A percentile compares a stretch with the other conserved stretches of the same genome.
These are phyloP conservation scores for Cystobasidium sp. DNA, from an alignment of 1,284 basidiomycete genomes.

Conservation along the genomic window DNA sequence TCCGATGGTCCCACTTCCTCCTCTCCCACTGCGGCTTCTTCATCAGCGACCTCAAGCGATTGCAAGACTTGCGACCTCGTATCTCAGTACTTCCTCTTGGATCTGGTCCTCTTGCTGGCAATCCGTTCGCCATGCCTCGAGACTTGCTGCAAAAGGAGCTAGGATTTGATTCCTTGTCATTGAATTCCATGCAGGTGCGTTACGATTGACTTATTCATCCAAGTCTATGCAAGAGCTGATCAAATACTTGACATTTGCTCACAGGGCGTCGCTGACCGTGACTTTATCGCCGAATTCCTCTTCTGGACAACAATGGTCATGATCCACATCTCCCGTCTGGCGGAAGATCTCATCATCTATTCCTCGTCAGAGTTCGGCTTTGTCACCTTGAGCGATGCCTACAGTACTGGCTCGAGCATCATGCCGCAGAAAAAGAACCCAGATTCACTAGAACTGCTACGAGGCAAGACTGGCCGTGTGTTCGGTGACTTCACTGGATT, in stretches of 20 bases:
- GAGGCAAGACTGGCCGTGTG: constrained; percentile 91
- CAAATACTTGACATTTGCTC: neutral
- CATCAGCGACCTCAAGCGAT: constrained; percentile 80
- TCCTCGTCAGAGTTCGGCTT: constrained; percentile 97
- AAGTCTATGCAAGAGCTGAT: neutral
- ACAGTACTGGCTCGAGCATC: constrained; percentile 97
- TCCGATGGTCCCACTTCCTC: constrained; percentile 96
- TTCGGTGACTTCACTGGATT: constrained; percentile 99
- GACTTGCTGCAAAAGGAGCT: constrained; percentile 85
- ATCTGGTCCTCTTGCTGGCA: constrained; percentile 92
- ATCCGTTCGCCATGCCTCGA: constrained; percentile 89
- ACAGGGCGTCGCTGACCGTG: constrained; percentile 85
- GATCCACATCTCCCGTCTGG: constrained; percentile 90
- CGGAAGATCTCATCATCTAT: constrained; percentile 96
- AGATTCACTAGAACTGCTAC: constrained; percentile 89
- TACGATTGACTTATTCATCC: neutral
- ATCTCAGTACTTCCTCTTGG: constrained; percentile 92
- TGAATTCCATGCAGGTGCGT: constrained; percentile 80
- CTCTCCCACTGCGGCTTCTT: constrained; percentile 95
- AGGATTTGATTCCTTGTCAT: constrained; percentile 78
- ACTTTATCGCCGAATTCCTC: constrained; percentile 95
- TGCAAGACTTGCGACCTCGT: constrained; percentile 78
- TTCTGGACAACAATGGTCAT: constrained; percentile 94
- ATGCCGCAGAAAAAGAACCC: constrained; percentile 99
- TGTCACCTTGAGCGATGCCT: constrained; percentile 90